Percentiles rank a stretch among this genome's conserved stretches.
Conservation (phyloP, 805 yeast species). For the Starmerella sp. region DNA sequence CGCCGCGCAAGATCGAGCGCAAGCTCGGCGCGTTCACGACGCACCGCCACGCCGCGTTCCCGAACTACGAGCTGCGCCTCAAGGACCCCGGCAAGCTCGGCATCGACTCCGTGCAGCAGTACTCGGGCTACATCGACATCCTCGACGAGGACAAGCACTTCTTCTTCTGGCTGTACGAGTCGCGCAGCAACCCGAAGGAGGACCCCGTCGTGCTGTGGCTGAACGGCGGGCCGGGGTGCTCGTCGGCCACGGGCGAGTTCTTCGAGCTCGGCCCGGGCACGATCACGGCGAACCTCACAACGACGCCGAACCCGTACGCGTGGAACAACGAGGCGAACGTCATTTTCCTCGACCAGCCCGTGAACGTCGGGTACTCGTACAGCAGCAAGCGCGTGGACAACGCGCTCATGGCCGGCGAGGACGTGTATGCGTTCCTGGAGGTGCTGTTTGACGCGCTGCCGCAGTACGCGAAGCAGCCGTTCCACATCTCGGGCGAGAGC, state of each 20-base stretch:
- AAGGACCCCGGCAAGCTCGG: slow-evolving; percentile 56
- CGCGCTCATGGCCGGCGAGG: slow-evolving; percentile 63
- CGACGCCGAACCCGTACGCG: slow-evolving; percentile 72
- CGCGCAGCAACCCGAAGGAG: slow-evolving; percentile 66
- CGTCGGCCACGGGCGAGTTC: slow-evolving; percentile 80
- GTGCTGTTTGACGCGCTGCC: slow-evolving; percentile 84
- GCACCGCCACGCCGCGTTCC: slow-evolving; percentile 19
- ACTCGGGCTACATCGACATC: slow-evolving; percentile 64
- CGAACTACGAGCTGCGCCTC: slow-evolving; percentile 47
- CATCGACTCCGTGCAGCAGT: slow-evolving; percentile 69
- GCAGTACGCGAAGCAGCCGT: slow-evolving; percentile 41
- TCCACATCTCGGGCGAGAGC: slow-evolving; percentile 91
- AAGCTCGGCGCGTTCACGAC: slow-evolving; percentile 13
- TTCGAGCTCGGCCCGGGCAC: slow-evolving; percentile 90
- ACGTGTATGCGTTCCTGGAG: slow-evolving; percentile 76
- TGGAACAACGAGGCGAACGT: slow-evolving; percentile 93
- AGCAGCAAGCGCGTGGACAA: slow-evolving; percentile 26
- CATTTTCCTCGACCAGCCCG: slow-evolving; percentile 89
- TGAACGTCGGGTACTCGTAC: slow-evolving; percentile 88
- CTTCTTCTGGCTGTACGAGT: slow-evolving; percentile 86
- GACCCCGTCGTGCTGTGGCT: slow-evolving; percentile 86
- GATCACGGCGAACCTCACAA: slow-evolving; percentile 54
- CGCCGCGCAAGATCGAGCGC: slow-evolving; percentile 8
- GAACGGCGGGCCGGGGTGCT: slow-evolving; percentile 98
- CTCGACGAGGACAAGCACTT: slow-evolving; percentile 83